These are phyloP conservation scores for Candida sonorensis DNA, from an alignment of 805 yeast genomes.

Conservation along the genomic window DNA sequence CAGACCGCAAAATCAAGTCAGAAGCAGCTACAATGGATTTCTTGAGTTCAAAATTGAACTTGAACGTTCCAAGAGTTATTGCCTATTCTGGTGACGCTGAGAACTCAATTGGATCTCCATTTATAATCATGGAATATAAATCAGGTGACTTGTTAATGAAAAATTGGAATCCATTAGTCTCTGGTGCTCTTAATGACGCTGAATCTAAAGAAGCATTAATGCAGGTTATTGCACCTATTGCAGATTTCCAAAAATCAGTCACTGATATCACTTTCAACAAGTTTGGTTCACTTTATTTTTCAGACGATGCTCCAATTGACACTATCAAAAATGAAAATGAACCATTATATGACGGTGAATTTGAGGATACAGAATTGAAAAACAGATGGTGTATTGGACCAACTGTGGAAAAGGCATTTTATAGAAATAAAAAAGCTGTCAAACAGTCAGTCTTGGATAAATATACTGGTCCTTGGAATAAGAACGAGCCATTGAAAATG, in stretches of 20 bases:
- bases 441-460: conserved; percentile 42
- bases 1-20: conserved; percentile 64
- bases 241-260: conserved; percentile 35
- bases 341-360: conserved; percentile 56
- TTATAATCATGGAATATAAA: conserved; percentile 71
- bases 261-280: conserved; percentile 51
- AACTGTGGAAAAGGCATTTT: conserved; percentile 70
- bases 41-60: conserved; percentile 52
- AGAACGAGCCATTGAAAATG: conserved; percentile 51
- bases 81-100: conserved; percentile 55
- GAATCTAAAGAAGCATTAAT: conserved; percentile 43
- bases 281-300: conserved; percentile 79
- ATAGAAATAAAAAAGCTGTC: conserved; percentile 57
- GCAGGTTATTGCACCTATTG: conserved; percentile 63
- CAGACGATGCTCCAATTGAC: conserved; percentile 49
- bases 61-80: conserved; percentile 67
- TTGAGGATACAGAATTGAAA: conserved; percentile 39
- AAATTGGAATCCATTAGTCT: conserved; percentile 79
- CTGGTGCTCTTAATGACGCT: conserved; percentile 46
- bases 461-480: conserved; percentile 74
- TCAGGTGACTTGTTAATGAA: conserved; percentile 82
- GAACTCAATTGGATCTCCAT: conserved; percentile 68
- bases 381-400: conserved; percentile 90
- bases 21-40: conserved; percentile 96
- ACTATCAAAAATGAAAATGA: conserved; percentile 2